Conservation (phyloP, 441 rosid species). For the Mallotus repandus region DNA sequence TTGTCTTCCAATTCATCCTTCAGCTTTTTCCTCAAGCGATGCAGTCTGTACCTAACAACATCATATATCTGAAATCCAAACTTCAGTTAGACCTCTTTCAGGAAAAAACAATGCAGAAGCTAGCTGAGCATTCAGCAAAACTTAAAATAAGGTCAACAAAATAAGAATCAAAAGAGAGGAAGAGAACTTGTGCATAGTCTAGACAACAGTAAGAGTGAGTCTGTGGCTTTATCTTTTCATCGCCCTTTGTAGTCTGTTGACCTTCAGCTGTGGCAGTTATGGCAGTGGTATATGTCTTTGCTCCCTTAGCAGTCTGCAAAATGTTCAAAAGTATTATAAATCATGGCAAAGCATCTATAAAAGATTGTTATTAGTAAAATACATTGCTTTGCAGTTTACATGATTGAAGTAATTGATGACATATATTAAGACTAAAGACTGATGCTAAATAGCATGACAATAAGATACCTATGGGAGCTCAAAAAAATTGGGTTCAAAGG, state of each 20-base stretch:
- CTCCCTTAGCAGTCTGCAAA: slow-evolving; percentile 87
- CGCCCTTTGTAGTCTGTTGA: slow-evolving; percentile 47
- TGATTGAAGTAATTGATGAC: neutral
- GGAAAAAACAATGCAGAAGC: slow-evolving; percentile 14
- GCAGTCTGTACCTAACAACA: slow-evolving; percentile 71
- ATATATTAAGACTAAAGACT: neutral
- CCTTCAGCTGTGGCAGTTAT: slow-evolving; percentile 77
- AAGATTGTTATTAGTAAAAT: neutral
- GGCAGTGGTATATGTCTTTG: slow-evolving; percentile 77
- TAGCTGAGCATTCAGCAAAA: neutral
- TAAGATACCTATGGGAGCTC: neutral
- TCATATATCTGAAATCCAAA: slow-evolving; percentile 67
- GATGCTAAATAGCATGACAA: neutral
- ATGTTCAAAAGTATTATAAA: neutral
- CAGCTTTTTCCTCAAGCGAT: slow-evolving; percentile 70
- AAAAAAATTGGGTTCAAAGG: neutral
- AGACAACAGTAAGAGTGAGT: slow-evolving; percentile 94
- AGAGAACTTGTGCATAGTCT: slow-evolving; percentile 79
- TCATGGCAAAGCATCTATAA: neutral
- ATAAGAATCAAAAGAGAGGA: neutral
- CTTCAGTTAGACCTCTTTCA: slow-evolving; percentile 22
- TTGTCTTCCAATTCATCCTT: slow-evolving; percentile 88
- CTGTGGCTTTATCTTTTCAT: slow-evolving; percentile 86
- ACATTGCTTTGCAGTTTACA: neutral
- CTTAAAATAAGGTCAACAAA: neutral